phyloP scores from a whole-genome alignment of 83 land plant genomes.

The Thuja plicata region DNA sequence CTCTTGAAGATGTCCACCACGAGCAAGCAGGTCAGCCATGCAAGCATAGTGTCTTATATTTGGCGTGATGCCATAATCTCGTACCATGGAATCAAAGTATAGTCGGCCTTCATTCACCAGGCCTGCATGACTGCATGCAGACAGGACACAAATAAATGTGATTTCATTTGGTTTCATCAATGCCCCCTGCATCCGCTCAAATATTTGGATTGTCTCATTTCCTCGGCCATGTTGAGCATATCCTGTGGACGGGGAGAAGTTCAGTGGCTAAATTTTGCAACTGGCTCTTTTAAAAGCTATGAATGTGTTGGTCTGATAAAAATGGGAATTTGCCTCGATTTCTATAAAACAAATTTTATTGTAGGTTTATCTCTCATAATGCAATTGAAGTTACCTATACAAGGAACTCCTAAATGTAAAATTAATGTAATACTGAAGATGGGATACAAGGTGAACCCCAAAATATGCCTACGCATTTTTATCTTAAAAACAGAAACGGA shows the following conservation, averaged over 20 bases:
- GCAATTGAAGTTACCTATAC: too few species aligned
- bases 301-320: not conserved
- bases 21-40: conserved; percentile 9
- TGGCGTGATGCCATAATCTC: conserved; percentile 9
- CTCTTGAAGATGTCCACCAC: not conserved
- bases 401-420: too few species aligned
- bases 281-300: not conserved
- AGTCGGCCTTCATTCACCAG: not conserved
- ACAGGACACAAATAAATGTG: conserved; percentile 1
- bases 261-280: not conserved
- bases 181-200: conserved; percentile 8
- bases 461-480: too few species aligned
- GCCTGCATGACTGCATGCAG: conserved; percentile 10
- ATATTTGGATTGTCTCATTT: not conserved
- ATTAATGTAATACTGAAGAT: too few species aligned
- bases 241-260: not conserved
- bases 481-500: too few species aligned
- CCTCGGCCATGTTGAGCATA: conserved; percentile 1
- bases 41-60: conserved; percentile 9
- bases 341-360: not conserved
- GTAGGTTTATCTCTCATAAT: too few species aligned
- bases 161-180: not conserved
- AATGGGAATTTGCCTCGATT: not conserved
- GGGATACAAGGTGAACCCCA: too few species aligned
- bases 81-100: conserved; percentile 10